A percentile compares a stretch with the other conserved stretches of the same genome.
These are phyloP conservation scores for Prunus armeniaca DNA, from an alignment of 306 rosid species.

Conservation along the genomic window DNA sequence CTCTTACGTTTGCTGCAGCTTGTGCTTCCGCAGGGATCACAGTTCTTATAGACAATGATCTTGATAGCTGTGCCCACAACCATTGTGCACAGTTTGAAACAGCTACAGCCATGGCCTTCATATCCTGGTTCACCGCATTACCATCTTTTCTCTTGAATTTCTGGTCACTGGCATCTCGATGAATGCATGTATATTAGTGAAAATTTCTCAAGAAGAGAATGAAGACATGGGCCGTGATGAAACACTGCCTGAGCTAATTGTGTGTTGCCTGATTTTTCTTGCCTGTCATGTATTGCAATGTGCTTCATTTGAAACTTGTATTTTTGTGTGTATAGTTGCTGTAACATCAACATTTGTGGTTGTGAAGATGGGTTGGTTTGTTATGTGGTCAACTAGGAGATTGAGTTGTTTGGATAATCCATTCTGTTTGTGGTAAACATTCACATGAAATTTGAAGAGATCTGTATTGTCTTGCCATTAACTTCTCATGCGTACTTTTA, in stretches of 20 bases:
- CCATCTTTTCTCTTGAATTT: constrained; percentile 83
- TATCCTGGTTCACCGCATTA: constrained; percentile 74
- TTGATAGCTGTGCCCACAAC: constrained; percentile 51
- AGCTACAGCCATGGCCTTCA: constrained; percentile 88
- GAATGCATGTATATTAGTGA: constrained; percentile 5
- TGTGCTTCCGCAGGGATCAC: constrained; percentile 97
- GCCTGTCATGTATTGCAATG: constrained; percentile 6
- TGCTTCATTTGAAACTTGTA: constrained; percentile 11
- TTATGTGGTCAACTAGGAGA: not conserved
- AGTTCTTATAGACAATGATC: constrained; percentile 84
- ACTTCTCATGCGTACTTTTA: no score
- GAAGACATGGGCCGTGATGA: constrained; percentile 5
- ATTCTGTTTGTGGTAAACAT: not conserved
- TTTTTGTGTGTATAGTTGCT: constrained; percentile 21
- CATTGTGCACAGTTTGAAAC: constrained; percentile 79
- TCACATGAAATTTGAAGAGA: constrained; percentile 9
- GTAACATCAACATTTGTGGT: not conserved
- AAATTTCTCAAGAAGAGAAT: constrained; percentile 4
- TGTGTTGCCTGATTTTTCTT: constrained; percentile 20
- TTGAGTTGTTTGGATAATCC: constrained; percentile 13
- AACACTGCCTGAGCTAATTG: constrained; percentile 13
- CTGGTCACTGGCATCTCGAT: constrained; percentile 74
- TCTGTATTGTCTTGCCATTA: not conserved
- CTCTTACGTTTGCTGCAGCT: constrained; percentile 88
- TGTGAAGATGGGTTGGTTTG: not conserved